A percentile compares a stretch with the other conserved stretches of the same genome.
Evolutionary conservation across 1,284 basidiomycete genomes (phyloP).

Genomic region (Wolfiporia cocos): DNA sequence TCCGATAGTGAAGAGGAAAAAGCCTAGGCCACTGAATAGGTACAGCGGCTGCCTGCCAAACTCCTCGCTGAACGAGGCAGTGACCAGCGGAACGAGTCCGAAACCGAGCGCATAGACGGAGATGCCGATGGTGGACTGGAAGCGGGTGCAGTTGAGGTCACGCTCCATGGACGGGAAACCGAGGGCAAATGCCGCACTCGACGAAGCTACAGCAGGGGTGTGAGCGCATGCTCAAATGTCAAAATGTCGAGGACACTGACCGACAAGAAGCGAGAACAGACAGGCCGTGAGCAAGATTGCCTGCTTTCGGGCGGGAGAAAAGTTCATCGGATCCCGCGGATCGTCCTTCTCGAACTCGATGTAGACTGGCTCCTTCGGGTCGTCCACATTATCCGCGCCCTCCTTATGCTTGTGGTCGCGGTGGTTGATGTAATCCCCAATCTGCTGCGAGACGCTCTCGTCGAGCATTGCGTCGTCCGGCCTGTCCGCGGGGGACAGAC

Average conservation of each 20-base stretch:
- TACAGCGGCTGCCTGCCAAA: slow-evolving; percentile 71
- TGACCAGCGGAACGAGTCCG: slow-evolving; percentile 61
- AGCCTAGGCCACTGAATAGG: slow-evolving; percentile 47
- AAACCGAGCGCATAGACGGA: slow-evolving; percentile 66
- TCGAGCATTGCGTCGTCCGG: slow-evolving; percentile 21
- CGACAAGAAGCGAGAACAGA: slow-evolving; percentile 48
- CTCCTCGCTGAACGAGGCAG: slow-evolving; percentile 75
- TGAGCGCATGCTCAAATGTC: neutral
- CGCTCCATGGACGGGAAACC: slow-evolving; percentile 56
- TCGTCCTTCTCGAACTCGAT: slow-evolving; percentile 51
- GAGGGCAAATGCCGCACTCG: slow-evolving; percentile 49
- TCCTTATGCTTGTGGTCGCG: slow-evolving; percentile 14
- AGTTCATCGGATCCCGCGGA: slow-evolving; percentile 44
- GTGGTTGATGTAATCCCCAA: slow-evolving; percentile 23
- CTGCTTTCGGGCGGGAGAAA: slow-evolving; percentile 39
- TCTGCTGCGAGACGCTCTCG: slow-evolving; percentile 18
- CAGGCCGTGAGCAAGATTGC: slow-evolving; percentile 50
- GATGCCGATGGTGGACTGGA: slow-evolving; percentile 56
- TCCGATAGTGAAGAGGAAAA: slow-evolving; percentile 56
- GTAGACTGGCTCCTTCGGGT: slow-evolving; percentile 12
- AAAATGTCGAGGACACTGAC: slow-evolving; percentile 24
- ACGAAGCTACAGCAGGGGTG: slow-evolving; percentile 35
- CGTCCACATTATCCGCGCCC: slow-evolving; percentile 1
- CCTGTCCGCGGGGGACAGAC: slow-evolving; percentile 17
- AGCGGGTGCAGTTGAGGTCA: slow-evolving; percentile 55